Evolutionary conservation across 495 filamentous ascomycete genomes (phyloP).

Genomic region (Clohesyomyces aquaticus): DNA sequence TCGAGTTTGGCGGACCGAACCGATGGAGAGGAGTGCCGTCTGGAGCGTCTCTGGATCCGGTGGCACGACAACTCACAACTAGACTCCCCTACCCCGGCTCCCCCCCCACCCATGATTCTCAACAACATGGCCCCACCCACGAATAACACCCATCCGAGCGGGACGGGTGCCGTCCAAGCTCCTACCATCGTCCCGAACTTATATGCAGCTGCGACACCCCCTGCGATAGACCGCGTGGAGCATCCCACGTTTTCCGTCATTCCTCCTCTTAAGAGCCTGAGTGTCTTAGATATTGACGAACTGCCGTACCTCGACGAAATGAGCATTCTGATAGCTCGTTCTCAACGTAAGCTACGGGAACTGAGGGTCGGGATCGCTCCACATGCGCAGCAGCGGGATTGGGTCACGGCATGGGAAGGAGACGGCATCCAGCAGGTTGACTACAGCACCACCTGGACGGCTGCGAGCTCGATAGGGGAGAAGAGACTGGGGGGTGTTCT

Average conservation of each 20-base stretch:
- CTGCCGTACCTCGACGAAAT: constrained; percentile 87
- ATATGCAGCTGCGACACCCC: constrained; percentile 43
- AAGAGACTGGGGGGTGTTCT: constrained; percentile 69
- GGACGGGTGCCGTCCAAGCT: constrained; percentile 23
- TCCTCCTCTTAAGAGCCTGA: constrained; percentile 77
- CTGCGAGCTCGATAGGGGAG: constrained; percentile 41
- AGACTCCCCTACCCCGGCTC: constrained; percentile 40
- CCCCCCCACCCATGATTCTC: constrained; percentile 43
- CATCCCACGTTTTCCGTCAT: constrained; percentile 86
- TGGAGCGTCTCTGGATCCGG: constrained; percentile 83
- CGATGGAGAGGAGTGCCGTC: constrained; percentile 63
- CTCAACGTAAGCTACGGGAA: constrained; percentile 68
- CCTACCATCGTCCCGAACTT: constrained; percentile 29
- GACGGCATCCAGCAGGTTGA: constrained; percentile 61
- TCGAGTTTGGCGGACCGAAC: constrained; percentile 69
- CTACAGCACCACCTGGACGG: constrained; percentile 46
- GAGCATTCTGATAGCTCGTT: constrained; percentile 76
- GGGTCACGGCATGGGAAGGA: constrained; percentile 67
- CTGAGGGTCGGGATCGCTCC: constrained; percentile 77
- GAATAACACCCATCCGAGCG: constrained; percentile 33
- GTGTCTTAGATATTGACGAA: constrained; percentile 88
- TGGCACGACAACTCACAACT: constrained; percentile 77
- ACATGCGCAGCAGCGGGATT: constrained; percentile 59
- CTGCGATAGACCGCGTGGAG: constrained; percentile 63
- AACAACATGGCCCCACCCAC: constrained; percentile 42